Evolutionary conservation across 192 early-diverging fungal species (phyloP), one percentile per base, ranked within the genome.

Genomic region (Podila epigama): DNA sequence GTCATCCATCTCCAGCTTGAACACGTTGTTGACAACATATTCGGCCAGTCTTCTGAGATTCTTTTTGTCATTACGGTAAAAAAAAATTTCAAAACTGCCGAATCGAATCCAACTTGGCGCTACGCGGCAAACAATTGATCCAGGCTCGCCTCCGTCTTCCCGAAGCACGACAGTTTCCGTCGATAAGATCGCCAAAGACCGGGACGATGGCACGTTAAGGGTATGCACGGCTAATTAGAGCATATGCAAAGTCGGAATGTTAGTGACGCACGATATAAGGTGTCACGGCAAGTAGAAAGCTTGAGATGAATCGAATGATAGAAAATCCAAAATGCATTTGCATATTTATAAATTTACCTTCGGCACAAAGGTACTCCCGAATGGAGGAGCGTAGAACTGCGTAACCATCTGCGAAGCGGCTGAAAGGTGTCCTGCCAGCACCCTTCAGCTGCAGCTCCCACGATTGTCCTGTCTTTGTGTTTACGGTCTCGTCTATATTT

Each of bases 381-480:
- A 96, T 89, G 31, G 91, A 94, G 6, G 93, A 95, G 4, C 95
- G 81, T n/a, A 96, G 70, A 9, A 95, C 94, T 0, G 96, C 96
- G 56, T 87, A 91, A 1, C 94, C 96, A 65, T 97, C 96, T 8
- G 89, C 92, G 51, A 94, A 91, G 13, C 96, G 82, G 40, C 94
- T 93, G 75, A 92, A 97, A 2, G 94, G 92, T 6, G 96, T 97
- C 64, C 87, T 81, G 6, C 96, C 92, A 1, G 90, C 90, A 28
- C 95, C 95, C 68, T 97, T 97, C 27, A 97, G 79, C 75, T 97
- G 93, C 33, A 95, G 27, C 60, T 97, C 95, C 88, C 87, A 93
- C 1, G 77, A 42, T 16, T 82, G 68, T 2, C 81, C 79, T 20
- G 72, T 77, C 7, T 51, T 65, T 1, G 28, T 59, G 5, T 66